Evolutionary conservation across 768 basidiomycete genomes (phyloP).

Genomic region (Strobilomyces dryophilus): DNA sequence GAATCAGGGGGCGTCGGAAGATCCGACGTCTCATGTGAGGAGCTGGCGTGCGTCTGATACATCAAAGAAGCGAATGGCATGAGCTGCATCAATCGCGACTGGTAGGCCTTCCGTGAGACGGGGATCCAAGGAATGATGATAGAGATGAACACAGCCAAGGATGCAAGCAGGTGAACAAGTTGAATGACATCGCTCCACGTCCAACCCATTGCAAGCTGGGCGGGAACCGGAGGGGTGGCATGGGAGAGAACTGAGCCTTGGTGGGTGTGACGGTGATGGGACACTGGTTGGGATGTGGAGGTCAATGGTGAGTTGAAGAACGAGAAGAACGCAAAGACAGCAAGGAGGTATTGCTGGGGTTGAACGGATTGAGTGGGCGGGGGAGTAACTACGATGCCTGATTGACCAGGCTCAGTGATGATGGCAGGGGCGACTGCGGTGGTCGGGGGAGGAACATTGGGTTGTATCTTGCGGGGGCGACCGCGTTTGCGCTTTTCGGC

Average conservation of each 20-base stretch:
- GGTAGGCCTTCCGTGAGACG: slow-evolving; percentile 16
- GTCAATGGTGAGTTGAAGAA: slow-evolving; percentile 78
- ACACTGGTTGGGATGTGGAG: slow-evolving; percentile 31
- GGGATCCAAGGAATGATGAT: slow-evolving; percentile 50
- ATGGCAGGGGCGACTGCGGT: slow-evolving; percentile 22
- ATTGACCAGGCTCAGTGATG: slow-evolving; percentile 13
- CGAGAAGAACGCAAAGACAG: slow-evolving; percentile 79
- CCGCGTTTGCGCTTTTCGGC: slow-evolving; percentile 84
- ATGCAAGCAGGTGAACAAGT: slow-evolving; percentile 61
- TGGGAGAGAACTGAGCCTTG: slow-evolving; percentile 55
- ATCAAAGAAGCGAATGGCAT: slow-evolving; percentile 24
- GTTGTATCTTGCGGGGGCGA: slow-evolving; percentile 68
- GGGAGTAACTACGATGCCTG: slow-evolving; percentile 13
- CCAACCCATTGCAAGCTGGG: slow-evolving; percentile 29
- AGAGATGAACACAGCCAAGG: slow-evolving; percentile 55
- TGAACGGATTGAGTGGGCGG: slow-evolving; percentile 12
- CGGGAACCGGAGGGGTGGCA: slow-evolving; percentile 21
- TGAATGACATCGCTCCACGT: slow-evolving; percentile 55
- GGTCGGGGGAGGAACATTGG: slow-evolving; percentile 38
- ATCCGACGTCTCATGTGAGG: slow-evolving; percentile 11
- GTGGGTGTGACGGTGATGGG: slow-evolving; percentile 49
- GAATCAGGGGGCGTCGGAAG: slow-evolving; percentile 28
- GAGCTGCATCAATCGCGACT: slow-evolving; percentile 21
- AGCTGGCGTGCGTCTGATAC: not conserved
- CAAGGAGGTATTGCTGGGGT: slow-evolving; percentile 68